These are phyloP conservation scores for Vanderwaltozyma tropicalis DNA, from an alignment of 805 yeast species.

Conservation along the genomic window DNA sequence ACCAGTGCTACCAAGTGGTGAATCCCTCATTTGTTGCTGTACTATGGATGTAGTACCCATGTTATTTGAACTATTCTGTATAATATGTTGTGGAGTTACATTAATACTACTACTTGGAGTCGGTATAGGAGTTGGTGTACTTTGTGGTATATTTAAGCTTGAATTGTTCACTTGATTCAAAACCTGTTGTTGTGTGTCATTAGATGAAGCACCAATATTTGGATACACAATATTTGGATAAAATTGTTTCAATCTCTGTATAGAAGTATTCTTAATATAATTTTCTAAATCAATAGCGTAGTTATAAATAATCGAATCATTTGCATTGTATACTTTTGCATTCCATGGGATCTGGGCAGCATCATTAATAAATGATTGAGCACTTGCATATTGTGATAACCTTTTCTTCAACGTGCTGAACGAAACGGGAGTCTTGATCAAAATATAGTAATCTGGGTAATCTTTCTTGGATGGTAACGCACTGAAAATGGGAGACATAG, in stretches of 20 bases:
- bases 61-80: too few relatives aligned
- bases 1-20: too few relatives aligned
- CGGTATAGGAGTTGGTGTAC: too few relatives aligned
- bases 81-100: too few relatives aligned
- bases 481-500: slow-evolving; percentile 23
- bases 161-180: too few relatives aligned
- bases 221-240: slow-evolving; percentile 32
- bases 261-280: slow-evolving; percentile 28
- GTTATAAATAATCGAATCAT: slow-evolving; percentile 52
- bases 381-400: slow-evolving; percentile 46
- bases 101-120: too few relatives aligned
- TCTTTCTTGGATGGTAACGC: slow-evolving; percentile 56
- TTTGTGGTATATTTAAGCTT: neutral
- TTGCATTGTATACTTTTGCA: slow-evolving; percentile 73
- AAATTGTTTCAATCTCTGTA: slow-evolving; percentile 26
- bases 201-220: slow-evolving; percentile 61
- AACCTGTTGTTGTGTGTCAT: slow-evolving; percentile 17
- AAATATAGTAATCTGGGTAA: slow-evolving; percentile 66
- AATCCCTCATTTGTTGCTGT: too few relatives aligned
- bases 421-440: slow-evolving; percentile 70
- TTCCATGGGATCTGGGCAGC: slow-evolving; percentile 82
- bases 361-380: slow-evolving; percentile 68
- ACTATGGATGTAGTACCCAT: too few relatives aligned
- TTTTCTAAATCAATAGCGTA: slow-evolving; percentile 48
- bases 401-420: slow-evolving; percentile 59